Conservation (phyloP, 306 rosid species). For the Medicago lupulina region DNA sequence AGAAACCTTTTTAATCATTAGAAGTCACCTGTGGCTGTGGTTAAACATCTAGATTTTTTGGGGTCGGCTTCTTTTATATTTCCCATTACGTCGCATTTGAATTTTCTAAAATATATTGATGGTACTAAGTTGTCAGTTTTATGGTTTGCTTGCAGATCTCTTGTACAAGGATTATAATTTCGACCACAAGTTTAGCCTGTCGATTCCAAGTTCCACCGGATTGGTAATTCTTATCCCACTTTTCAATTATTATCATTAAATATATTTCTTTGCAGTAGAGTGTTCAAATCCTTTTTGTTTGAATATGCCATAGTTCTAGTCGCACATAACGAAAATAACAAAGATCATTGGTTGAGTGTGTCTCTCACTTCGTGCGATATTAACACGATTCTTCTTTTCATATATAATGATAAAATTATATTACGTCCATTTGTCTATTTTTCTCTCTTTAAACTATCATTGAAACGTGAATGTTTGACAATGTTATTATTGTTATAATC, state of each 20-base stretch:
- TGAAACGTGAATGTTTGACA: slow-evolving; percentile 2
- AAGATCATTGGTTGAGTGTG: too few species aligned
- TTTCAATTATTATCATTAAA: not conserved
- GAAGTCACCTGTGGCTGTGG: not conserved
- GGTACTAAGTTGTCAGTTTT: not conserved
- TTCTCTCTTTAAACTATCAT: not conserved
- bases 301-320: slow-evolving; percentile 18
- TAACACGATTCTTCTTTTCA: not conserved
- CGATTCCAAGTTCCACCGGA: slow-evolving; percentile 70
- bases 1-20: not conserved
- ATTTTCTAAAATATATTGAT: slow-evolving; percentile 9
- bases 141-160: slow-evolving; percentile 63
- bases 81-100: slow-evolving; percentile 23
- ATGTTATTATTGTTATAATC: slow-evolving; percentile 13
- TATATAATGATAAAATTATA: not conserved
- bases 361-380: not conserved
- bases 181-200: slow-evolving; percentile 78
- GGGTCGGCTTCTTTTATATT: slow-evolving; percentile 12
- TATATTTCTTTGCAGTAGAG: slow-evolving; percentile 6
- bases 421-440: slow-evolving; percentile 9
- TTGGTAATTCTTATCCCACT: slow-evolving; percentile 62
- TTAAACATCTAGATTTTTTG: slow-evolving; percentile 17
- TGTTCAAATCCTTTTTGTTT: slow-evolving; percentile 15
- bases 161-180: slow-evolving; percentile 88
- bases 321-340: too few species aligned